Base-by-base conservation (phyloP, 352 stramenopile genomes). In the Phytophthora lateralis region DNA sequence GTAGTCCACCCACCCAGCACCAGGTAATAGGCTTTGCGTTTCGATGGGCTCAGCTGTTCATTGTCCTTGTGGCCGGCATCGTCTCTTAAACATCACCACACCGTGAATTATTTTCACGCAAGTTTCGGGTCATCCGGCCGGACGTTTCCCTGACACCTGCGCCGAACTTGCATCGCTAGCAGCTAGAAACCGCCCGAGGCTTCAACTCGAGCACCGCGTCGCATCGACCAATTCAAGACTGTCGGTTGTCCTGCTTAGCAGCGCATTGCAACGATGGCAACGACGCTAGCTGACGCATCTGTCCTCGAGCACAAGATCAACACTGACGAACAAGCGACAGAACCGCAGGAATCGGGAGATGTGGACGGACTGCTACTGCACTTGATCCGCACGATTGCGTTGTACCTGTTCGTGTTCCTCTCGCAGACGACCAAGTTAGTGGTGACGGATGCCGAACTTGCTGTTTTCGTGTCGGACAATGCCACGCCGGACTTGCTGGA, bases 391-490 rank as follows among this genome's bases (percentile, higher is more conserved):
- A 80, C 82, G 20, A 66, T 90, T 53, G 70, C 79, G 12, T 55
- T 90, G 37, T 88, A 86, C 47, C 57, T 90, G 52, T 87, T 83
- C 50, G 75, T 83, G 26, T 69, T 76, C 37, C 60, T 90, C 21
- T 77, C 76, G 20, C 75, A 82, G 37, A 56, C 82, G 11, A 37
- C 66, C 10, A 50, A 75, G 6, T 10, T 73, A 12, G 53, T 18
- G 11, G n/a, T 77, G 17, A 51, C 69, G n/a, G 76, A 87, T n/a
- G 55, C 70, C 34, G 66, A 86, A 26, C 46, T 69, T 44, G 55
- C 63, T 8, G 44, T 63, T 45, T 58, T 69, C 18, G 32, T 56
- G 15, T 44, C 72, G 18, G 49, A 63, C 9, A 44, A 55, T 41
- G 56, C 60, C 6, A 66, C 62, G 29, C 37, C 44, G 14, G 56